Base-by-base conservation (phyloP, 805 yeast genomes). In the Zygoascus bituminiphila region DNA sequence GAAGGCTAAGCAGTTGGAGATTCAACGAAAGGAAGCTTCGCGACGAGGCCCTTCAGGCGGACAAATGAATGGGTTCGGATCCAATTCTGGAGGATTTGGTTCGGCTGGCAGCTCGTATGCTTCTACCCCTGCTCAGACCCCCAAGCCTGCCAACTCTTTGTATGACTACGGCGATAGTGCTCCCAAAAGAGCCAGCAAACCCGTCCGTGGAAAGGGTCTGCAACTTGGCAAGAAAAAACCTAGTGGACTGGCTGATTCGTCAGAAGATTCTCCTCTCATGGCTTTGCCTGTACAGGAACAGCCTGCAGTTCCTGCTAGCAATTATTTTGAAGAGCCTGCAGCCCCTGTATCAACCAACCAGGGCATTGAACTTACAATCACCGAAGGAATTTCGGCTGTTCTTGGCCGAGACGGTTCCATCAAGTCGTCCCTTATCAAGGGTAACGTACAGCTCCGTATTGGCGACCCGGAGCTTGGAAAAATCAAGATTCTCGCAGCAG, bases 401-500 rank as follows among this genome's bases (percentile, higher is more conserved):
- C 74, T 91, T 51, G 70, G 83, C 10, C 82, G 97, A 62, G 97
- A 91, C 57, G 98, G 98, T 43, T 73, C 62, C 19, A 60, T 66
- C 45, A 54, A 59, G 52, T 46, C 54, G 42, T 78, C 87, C 39
- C 96, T 89, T 62, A 77, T 88, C 50, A 87, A 87, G 67, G 98
- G 98, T 66, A 94, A 85, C 57, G 72, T 91, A 57, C 95, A 88
- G 67, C 72, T 93, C 62, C 82, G 96, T 63, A 80, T 93, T 54
- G 88, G 84, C 64, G 78, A 88, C 59, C 71, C 84, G n/a, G 77
- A 74, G 36, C 73, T 82, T 55, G 80, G 94, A 12, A 76, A 75
- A 56, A 77, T 88, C 48, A 78, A 77, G 62, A 74, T 93, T 51
- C 61, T 76, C 52, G 69, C 89, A 54, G 65, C 70, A 38, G 73